These are phyloP conservation scores for Funneliformis mosseae DNA, from an alignment of 192 early-diverging fungal species.

Conservation along the genomic window DNA sequence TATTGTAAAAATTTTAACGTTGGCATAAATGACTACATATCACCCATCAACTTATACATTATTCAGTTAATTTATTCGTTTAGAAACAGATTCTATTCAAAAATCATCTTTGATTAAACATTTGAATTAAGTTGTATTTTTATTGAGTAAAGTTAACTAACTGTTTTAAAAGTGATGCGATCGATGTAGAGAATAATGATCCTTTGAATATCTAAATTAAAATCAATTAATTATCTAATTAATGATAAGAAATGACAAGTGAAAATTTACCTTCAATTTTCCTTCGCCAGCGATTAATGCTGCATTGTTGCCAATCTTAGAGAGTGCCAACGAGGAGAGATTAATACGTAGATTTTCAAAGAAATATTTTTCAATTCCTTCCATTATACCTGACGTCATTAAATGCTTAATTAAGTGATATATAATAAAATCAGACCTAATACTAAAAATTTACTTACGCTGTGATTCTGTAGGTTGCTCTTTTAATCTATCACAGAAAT, in stretches of 20 bases:
- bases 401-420: background rate
- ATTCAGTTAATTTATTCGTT: too few relatives aligned
- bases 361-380: conserved; percentile 17
- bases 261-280: conserved; percentile 9
- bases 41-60: too few relatives aligned
- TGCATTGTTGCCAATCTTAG: background rate
- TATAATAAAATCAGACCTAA: background rate
- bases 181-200: background rate
- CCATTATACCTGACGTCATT: background rate
- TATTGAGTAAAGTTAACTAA: background rate
- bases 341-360: conserved; percentile 16
- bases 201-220: background rate
- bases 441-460: background rate
- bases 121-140: too few relatives aligned
- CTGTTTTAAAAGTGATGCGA: background rate
- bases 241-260: background rate
- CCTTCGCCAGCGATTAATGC: background rate
- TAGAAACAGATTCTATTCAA: too few relatives aligned
- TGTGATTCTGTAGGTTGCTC: background rate
- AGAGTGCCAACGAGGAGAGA: background rate
- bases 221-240: too few relatives aligned
- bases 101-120: too few relatives aligned
- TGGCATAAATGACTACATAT: too few relatives aligned
- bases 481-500: background rate
- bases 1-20: too few relatives aligned